A percentile compares a stretch with the other conserved stretches of the same genome.
Conservation (phyloP, 306 rosid genomes). For the Quercus gilva region DNA sequence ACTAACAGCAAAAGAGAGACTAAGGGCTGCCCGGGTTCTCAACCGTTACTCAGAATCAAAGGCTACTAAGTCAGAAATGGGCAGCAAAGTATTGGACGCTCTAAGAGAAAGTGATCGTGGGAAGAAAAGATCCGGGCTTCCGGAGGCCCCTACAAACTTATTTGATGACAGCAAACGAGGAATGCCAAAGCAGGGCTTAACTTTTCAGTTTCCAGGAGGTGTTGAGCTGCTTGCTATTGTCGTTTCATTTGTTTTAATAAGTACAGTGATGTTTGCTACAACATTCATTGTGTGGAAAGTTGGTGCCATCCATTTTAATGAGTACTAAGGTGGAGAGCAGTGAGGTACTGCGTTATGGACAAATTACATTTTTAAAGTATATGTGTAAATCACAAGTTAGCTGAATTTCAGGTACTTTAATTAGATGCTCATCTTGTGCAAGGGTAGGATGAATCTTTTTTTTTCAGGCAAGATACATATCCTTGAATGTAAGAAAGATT, state of each 20-base stretch:
- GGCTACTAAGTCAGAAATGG: slow-evolving; percentile 61
- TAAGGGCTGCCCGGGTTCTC: slow-evolving; percentile 77
- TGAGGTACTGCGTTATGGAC: neutral
- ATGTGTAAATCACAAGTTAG: neutral
- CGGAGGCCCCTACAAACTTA: slow-evolving; percentile 86
- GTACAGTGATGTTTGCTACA: slow-evolving; percentile 88
- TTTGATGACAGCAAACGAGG: slow-evolving; percentile 89
- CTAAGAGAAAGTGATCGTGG: slow-evolving; percentile 75
- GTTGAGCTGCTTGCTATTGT: slow-evolving; percentile 56
- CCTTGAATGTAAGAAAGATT: slow-evolving; percentile 29
- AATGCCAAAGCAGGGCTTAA: slow-evolving; percentile 62
- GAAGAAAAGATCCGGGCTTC: slow-evolving; percentile 77
- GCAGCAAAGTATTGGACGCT: slow-evolving; percentile 76
- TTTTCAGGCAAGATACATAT: slow-evolving; percentile 18
- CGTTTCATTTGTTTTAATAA: slow-evolving; percentile 79
- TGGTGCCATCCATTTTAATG: slow-evolving; percentile 97
- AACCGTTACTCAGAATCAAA: slow-evolving; percentile 55
- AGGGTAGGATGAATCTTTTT: slow-evolving; percentile 13
- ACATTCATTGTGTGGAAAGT: slow-evolving; percentile 93
- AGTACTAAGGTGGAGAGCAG: slow-evolving; percentile 43
- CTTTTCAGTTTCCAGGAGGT: slow-evolving; percentile 81
- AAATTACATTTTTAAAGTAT: slow-evolving; percentile 8
- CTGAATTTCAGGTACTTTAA: neutral
- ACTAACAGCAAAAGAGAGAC: slow-evolving; percentile 73
- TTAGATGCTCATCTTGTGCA: neutral